Percentiles rank a stretch among this genome's conserved stretches.
Evolutionary conservation across 306 rosid species (phyloP).

Genomic region (Quercus berberidifolia): DNA sequence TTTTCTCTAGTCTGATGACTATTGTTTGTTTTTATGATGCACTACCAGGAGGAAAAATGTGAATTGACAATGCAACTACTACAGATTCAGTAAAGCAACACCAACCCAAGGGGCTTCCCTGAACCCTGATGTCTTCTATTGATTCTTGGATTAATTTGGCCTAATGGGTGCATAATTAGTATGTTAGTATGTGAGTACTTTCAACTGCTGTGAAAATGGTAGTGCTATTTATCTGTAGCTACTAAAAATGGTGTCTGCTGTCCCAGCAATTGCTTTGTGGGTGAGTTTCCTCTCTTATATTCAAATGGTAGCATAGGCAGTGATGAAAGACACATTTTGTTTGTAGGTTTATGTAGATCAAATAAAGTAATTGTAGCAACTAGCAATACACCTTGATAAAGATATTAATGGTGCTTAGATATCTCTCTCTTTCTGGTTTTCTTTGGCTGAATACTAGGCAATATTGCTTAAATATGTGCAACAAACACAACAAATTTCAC

Average conservation of each 20-base stretch:
- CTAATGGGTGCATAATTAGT: too few species aligned
- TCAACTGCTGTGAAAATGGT: background rate
- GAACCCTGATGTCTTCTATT: too few species aligned
- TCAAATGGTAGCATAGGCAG: background rate
- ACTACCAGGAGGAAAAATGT: constrained; percentile 63
- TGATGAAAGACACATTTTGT: background rate
- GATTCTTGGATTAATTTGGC: too few species aligned
- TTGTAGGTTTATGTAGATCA: background rate
- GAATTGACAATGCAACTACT: constrained; percentile 57
- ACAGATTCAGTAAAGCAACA: constrained; percentile 80
- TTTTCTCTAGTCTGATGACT: background rate
- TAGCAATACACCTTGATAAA: background rate
- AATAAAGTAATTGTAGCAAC: background rate
- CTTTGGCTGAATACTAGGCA: background rate
- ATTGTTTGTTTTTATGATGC: background rate
- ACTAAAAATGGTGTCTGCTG: background rate
- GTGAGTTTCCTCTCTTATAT: background rate
- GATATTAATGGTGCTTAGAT: background rate
- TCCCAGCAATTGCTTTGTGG: background rate
- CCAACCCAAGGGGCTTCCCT: constrained; percentile 53
- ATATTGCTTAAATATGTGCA: too few species aligned
- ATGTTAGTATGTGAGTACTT: too few species aligned
- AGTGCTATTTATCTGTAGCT: background rate
- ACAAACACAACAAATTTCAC: too few species aligned
- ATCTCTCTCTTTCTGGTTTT: background rate